phyloP scores from a whole-genome alignment of 441 rosid species.

The Croton laevigatus region DNA sequence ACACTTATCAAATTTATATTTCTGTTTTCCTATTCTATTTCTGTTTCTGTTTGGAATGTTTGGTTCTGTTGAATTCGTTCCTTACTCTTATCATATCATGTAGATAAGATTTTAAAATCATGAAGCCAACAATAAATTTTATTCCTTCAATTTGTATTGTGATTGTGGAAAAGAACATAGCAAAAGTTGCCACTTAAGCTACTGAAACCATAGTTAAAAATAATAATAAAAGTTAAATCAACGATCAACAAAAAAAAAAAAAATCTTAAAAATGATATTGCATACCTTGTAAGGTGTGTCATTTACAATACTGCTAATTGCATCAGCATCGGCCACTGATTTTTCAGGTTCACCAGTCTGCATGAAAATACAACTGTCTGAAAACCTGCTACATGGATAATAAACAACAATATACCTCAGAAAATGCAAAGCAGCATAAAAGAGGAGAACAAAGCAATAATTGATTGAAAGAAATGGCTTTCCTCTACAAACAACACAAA shows the following conservation, averaged over 20 bases:
- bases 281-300: constrained; percentile 80
- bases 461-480: constrained; percentile 15
- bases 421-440: constrained; percentile 36
- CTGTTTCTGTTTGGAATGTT: too few relatives aligned
- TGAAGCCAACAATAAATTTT: neutral
- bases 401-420: constrained; percentile 88
- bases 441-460: constrained; percentile 23
- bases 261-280: neutral
- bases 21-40: too few relatives aligned
- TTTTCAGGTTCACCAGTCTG: constrained; percentile 80
- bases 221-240: neutral
- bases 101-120: neutral
- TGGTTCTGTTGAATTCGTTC: too few relatives aligned
- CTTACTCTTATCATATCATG: neutral
- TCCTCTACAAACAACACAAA: constrained; percentile 9
- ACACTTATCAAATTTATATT: too few relatives aligned
- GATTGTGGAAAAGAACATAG: neutral
- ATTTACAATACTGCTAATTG: constrained; percentile 45
- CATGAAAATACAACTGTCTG: constrained; percentile 99
- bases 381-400: constrained; percentile 91
- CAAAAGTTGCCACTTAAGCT: constrained; percentile 1
- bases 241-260: constrained; percentile 4
- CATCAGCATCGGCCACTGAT: constrained; percentile 41
- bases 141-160: neutral
- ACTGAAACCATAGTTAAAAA: neutral